Conservation (phyloP, 2,329 filamentous ascomycete species). For the Zalaria obscura region DNA sequence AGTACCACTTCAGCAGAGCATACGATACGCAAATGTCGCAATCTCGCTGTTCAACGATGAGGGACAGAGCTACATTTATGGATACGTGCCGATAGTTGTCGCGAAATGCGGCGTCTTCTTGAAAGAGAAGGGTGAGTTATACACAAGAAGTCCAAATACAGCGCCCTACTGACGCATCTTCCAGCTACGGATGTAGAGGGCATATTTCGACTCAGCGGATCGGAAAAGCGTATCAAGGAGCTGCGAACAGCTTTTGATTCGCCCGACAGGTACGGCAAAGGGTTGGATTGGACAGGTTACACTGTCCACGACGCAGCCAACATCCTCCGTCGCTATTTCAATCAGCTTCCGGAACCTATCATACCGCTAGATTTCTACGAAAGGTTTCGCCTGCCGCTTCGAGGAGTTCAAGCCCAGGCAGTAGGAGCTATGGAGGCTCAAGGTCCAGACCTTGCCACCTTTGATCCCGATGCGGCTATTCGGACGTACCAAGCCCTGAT, state of each 20-base stretch:
- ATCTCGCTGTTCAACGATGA: slow-evolving; percentile 90
- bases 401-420: slow-evolving; percentile 53
- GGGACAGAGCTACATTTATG: slow-evolving; percentile 93
- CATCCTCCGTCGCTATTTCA: slow-evolving; percentile 86
- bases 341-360: slow-evolving; percentile 90
- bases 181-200: slow-evolving; percentile 90
- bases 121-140: slow-evolving; percentile 83
- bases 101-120: slow-evolving; percentile 95
- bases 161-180: not conserved
- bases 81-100: slow-evolving; percentile 95
- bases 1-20: slow-evolving; percentile 82
- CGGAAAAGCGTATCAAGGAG: slow-evolving; percentile 96
- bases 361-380: slow-evolving; percentile 91
- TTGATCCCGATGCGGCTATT: slow-evolving; percentile 65
- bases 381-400: slow-evolving; percentile 72
- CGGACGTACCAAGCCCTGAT: slow-evolving; percentile 76
- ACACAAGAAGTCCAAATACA: not conserved
- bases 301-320: slow-evolving; percentile 98
- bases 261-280: slow-evolving; percentile 89
- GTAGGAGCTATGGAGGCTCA: slow-evolving; percentile 50
- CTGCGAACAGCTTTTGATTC: slow-evolving; percentile 85
- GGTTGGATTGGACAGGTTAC: slow-evolving; percentile 91
- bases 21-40: slow-evolving; percentile 93
- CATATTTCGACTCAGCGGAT: slow-evolving; percentile 90
- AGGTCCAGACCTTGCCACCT: slow-evolving; percentile 57